Evolutionary conservation across 306 rosid genomes (phyloP).

Genomic region (Mucuna pruriens): DNA sequence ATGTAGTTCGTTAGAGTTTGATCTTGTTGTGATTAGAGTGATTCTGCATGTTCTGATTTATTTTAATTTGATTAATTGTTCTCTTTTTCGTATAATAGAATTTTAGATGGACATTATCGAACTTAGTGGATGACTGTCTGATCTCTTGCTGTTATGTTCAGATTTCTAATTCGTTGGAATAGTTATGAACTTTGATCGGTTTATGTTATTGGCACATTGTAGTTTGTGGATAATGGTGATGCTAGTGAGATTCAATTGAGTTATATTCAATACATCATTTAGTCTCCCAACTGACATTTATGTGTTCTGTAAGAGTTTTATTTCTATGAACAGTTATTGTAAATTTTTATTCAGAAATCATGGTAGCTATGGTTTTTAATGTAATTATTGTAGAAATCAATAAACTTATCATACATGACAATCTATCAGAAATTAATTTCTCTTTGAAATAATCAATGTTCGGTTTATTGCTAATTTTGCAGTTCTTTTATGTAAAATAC

Average conservation of each 20-base stretch:
- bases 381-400: not conserved
- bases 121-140: slow-evolving; percentile 11
- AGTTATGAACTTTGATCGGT: not conserved
- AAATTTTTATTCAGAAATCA: not conserved
- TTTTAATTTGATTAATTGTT: not conserved
- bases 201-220: not conserved
- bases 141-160: not conserved
- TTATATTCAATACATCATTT: not conserved
- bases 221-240: not conserved
- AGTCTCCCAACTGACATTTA: not conserved
- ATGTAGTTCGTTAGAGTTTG: not conserved
- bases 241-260: not conserved
- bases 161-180: slow-evolving; percentile 14
- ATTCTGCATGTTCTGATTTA: not conserved
- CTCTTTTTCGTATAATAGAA: not conserved
- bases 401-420: not conserved
- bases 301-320: not conserved
- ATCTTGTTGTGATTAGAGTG: slow-evolving; percentile 5
- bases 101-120: not conserved
- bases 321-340: not conserved
- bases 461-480: slow-evolving; percentile 9
- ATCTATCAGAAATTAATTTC: not conserved
- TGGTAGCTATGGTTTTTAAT: not conserved
- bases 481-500: not conserved
- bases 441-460: not conserved